Conservation (phyloP, 768 basidiomycete species). For the Suillus plorans region DNA sequence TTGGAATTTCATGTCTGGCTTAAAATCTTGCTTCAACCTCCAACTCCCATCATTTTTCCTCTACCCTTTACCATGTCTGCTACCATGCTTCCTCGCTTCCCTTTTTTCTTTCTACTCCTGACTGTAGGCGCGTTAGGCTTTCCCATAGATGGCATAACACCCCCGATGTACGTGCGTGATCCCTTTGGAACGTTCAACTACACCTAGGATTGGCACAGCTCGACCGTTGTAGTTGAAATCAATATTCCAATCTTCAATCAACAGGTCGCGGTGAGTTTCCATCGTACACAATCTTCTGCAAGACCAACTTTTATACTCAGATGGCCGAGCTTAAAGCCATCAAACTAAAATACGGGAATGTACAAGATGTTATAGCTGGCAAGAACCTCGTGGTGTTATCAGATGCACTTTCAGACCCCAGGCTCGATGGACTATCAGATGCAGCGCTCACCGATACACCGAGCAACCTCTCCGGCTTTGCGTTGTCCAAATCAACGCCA, state of each 20-base stretch:
- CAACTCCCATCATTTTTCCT: not conserved
- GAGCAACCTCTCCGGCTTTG: not conserved
- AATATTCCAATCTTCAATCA: not conserved
- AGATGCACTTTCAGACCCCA: not conserved
- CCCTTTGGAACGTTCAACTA: not conserved
- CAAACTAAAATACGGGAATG: not conserved
- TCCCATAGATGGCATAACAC: conserved; percentile 9
- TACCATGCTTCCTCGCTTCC: conserved; percentile 11
- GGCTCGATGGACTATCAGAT: not conserved
- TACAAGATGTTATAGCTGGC: not conserved
- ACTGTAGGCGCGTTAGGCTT: conserved; percentile 8
- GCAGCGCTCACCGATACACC: not conserved
- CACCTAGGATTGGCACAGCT: not conserved
- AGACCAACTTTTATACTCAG: not conserved
- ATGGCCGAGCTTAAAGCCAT: not conserved
- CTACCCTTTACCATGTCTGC: not conserved
- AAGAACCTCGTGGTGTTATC: not conserved
- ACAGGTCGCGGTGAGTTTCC: not conserved
- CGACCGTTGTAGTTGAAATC: not conserved
- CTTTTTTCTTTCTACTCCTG: conserved; percentile 14
- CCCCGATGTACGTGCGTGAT: not conserved
- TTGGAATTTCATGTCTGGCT: not conserved
- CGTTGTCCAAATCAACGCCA: not conserved
- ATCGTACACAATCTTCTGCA: not conserved
- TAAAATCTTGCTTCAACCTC: conserved; percentile 22